These are phyloP conservation scores for Nannizziopsis arthrosporioides DNA, from an alignment of 2,329 filamentous ascomycete species.

Conservation along the genomic window DNA sequence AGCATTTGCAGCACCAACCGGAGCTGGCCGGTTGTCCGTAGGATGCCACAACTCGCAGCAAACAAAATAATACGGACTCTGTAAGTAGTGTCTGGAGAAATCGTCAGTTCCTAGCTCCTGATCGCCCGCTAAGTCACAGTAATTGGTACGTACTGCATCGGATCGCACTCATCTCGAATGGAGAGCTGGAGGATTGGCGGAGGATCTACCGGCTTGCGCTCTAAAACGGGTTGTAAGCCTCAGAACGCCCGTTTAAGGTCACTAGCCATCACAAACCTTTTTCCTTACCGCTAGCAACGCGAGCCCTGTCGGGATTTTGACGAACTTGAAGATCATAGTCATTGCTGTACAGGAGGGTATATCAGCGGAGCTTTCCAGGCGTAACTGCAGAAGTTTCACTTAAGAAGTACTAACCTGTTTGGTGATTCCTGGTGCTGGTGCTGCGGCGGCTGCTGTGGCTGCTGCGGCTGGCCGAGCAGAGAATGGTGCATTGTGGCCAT, in stretches of 20 bases:
- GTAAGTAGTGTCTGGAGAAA: slow-evolving; percentile 44
- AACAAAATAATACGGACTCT: slow-evolving; percentile 56
- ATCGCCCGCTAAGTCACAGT: background rate
- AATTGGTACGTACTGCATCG: slow-evolving; percentile 44
- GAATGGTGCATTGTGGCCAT: no score
- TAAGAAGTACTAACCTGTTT: no score
- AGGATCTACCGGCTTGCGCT: slow-evolving; percentile 74
- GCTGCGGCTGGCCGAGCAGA: no score
- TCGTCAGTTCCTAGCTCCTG: slow-evolving; percentile 9
- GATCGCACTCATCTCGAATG: slow-evolving; percentile 41
- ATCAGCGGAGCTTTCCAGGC: slow-evolving; percentile 22
- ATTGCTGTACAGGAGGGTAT: slow-evolving; percentile 36
- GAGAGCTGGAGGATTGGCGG: slow-evolving; percentile 69
- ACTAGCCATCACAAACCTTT: slow-evolving; percentile 45
- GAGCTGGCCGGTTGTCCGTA: slow-evolving; percentile 35
- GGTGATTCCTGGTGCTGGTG: no score
- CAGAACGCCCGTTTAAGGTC: slow-evolving; percentile 8
- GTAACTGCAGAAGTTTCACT: no score
- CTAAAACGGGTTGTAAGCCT: slow-evolving; percentile 31
- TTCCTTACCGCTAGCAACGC: slow-evolving; percentile 61
- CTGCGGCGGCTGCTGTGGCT: no score
- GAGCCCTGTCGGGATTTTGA: slow-evolving; percentile 56
- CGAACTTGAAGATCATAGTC: slow-evolving; percentile 49
- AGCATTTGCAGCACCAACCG: slow-evolving; percentile 39
- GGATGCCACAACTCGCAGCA: slow-evolving; percentile 45